Percentiles rank a stretch among this genome's conserved stretches.
Evolutionary conservation across 306 rosid genomes (phyloP).

Genomic region (Fragaria ananassa): DNA sequence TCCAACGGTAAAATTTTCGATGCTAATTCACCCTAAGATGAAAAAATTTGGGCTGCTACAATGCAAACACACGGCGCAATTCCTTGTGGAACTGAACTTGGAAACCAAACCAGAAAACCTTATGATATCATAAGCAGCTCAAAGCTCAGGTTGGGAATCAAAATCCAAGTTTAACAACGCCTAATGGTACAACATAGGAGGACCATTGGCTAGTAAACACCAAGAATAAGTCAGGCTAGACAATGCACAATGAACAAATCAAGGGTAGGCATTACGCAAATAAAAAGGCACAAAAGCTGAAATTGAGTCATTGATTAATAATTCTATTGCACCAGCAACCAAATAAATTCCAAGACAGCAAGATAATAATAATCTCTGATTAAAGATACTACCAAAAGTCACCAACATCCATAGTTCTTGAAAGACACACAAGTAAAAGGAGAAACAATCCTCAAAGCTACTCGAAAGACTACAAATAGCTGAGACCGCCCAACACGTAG

Average conservation of each 20-base stretch:
- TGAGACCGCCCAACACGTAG: not conserved
- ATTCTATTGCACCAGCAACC: not conserved
- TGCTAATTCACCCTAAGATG: too few relatives aligned
- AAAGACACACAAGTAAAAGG: not conserved
- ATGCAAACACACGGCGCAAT: too few relatives aligned
- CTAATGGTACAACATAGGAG: too few relatives aligned
- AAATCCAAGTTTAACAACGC: too few relatives aligned
- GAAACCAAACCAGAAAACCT: not conserved
- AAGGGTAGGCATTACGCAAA: too few relatives aligned
- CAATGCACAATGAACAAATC: too few relatives aligned
- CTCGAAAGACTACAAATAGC: not conserved
- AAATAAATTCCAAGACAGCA: not conserved
- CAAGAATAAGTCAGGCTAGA: too few relatives aligned
- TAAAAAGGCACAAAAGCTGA: not conserved
- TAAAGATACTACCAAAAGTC: not conserved
- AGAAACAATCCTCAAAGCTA: conserved; percentile 5
- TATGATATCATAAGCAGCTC: not conserved
- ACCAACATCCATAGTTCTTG: not conserved
- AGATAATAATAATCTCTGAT: not conserved
- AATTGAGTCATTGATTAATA: not conserved
- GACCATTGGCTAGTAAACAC: too few relatives aligned
- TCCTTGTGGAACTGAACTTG: too few relatives aligned
- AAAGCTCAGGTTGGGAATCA: not conserved
- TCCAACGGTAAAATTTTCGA: too few relatives aligned
- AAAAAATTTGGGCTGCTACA: too few relatives aligned